Percentiles rank a stretch among this genome's conserved stretches.
Evolutionary conservation across 1,284 basidiomycete genomes (phyloP).

Genomic region (Anthracocystis walkeri): DNA sequence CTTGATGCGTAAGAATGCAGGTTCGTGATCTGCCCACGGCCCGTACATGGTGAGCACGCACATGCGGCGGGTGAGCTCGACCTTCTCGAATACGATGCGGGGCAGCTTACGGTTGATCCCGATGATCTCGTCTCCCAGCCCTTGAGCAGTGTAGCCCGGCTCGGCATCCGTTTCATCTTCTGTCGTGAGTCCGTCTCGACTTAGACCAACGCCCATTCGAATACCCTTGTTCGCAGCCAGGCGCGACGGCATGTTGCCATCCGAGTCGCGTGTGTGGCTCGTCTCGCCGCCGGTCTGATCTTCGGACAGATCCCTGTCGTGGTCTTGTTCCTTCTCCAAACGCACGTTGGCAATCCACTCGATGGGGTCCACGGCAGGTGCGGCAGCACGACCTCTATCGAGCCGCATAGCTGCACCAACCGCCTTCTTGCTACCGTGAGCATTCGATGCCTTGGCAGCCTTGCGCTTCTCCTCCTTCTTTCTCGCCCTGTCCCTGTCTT

Average conservation of each 20-base stretch:
- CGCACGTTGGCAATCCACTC: conserved; percentile 60
- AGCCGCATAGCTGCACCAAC: conserved; percentile 48
- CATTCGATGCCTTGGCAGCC: conserved; percentile 12
- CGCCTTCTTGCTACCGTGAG: conserved; percentile 15
- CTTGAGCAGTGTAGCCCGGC: conserved; percentile 36
- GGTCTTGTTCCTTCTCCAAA: conserved; percentile 42
- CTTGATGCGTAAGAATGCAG: conserved; percentile 61
- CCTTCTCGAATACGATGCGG: conserved; percentile 56
- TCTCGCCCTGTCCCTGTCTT: conserved; percentile 18
- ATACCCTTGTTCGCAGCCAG: conserved; percentile 17
- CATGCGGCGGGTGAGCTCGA: conserved; percentile 58
- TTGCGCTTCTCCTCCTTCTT: conserved; percentile 26
- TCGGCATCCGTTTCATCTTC: conserved; percentile 43
- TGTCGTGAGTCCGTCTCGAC: conserved; percentile 24
- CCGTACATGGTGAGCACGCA: conserved; percentile 64
- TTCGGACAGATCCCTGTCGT: conserved; percentile 18
- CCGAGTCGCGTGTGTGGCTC: conserved; percentile 20
- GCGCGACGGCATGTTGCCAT: conserved; percentile 9
- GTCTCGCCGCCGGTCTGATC: conserved; percentile 26
- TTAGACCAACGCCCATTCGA: conserved; percentile 16
- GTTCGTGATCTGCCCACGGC: conserved; percentile 61
- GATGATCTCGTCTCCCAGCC: conserved; percentile 57
- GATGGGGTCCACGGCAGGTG: conserved; percentile 49
- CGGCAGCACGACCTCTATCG: conserved; percentile 36
- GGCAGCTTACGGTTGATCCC: conserved; percentile 56